Evolutionary conservation across 2,329 filamentous ascomycete species (phyloP), one percentile per base, ranked within the genome.

Genomic region (Drechmeria coniospora): DNA sequence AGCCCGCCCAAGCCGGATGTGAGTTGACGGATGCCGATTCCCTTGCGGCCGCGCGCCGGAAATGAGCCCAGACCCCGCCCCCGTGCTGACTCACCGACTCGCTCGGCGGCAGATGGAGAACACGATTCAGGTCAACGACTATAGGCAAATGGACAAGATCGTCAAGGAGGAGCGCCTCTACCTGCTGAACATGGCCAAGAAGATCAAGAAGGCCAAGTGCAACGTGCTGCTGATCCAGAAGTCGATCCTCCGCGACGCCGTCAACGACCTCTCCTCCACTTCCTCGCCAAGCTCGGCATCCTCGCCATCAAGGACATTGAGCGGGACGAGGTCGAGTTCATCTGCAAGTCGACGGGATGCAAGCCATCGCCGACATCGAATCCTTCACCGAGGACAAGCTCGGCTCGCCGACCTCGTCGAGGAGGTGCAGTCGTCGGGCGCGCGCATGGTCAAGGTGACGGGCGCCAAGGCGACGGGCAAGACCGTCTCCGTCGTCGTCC

Each of bases 101-200:
- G n/a, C 31, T 3, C 19, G 11, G 15, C 32, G 26, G 20, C 42
- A 83, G 74, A 98, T 98, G 90, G 90, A 98, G 64, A 98, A 98
- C 61, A 90, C 92, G 49, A 95, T 98, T 39, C 78, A 92, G 18
- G 90, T 98, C 48, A 98, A 98, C 57, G 90, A 98, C 63, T 98
- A 98, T 68, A 74, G 90, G 49, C 90, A 98, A 56, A 98, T 98
- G 90, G 90, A 98, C 66, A 98, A 95, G 70, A 98, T 98, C 41
- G 72, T 98, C 44, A 98, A 98, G 63, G 90, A 98, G 61, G 90
- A 98, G 65, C 82, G 90, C 42, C 81, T 90, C 43, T 98, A 98
- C 59, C 73, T 98, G 38, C 71, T 98, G 33, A 95, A 95, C 65
- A 81, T 98, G 74, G 86, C 92, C 51, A 95, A 98, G 73, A 98